Base-by-base conservation (phyloP, 73 alveolate species). In the Uronychia setigera region DNA sequence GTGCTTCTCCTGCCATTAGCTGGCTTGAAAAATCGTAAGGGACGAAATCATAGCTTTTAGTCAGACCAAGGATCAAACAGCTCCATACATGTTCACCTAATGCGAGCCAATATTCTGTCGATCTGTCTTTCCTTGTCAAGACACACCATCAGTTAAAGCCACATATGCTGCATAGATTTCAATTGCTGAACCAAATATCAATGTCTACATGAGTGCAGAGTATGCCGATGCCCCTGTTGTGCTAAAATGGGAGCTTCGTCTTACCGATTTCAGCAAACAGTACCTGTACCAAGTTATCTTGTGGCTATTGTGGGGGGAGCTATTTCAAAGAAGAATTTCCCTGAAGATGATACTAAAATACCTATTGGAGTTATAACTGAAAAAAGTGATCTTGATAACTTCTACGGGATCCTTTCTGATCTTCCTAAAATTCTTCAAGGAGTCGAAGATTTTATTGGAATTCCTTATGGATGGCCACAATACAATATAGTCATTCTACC, bases 141-240 rank as follows among this genome's bases (percentile, higher is more conserved):
- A 97, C 80, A 97, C 99, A 29, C 99, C 99, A 0, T 82, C 97
- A 31, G 94, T 95, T 58, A 97, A 94, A 81, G 93, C 96, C 14
- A 92, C 94, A 14, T 95, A 95, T 78, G 80, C 97, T 31, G 99
- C 97, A n/a, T 28, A 85, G 80, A 19, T 94, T 94, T 13, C 80
- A 80, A 59, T 94, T 87, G 0, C 82, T 58, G 30, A 46, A 76
- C n/a, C 93, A 91, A n/a, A 32, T 81, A 33, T 87, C 75, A 32
- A 96, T 92, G 33, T 58, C 60, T n/a, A n/a, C 80, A 80, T 94
- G 92, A 84, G 95, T 67, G 98, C 98, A 26, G 85, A 79, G 32
- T 0, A 0, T 19, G 19, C 5, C n/a, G 67, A 19, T 11, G 5
- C 67, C 67, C 5, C 5, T 5, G 67, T 19, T 46, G 67, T n/a